A percentile compares a stretch with the other conserved stretches of the same genome.
phyloP scores from a whole-genome alignment of 2,329 filamentous ascomycete genomes.

The Orbilia ellipsospora region DNA sequence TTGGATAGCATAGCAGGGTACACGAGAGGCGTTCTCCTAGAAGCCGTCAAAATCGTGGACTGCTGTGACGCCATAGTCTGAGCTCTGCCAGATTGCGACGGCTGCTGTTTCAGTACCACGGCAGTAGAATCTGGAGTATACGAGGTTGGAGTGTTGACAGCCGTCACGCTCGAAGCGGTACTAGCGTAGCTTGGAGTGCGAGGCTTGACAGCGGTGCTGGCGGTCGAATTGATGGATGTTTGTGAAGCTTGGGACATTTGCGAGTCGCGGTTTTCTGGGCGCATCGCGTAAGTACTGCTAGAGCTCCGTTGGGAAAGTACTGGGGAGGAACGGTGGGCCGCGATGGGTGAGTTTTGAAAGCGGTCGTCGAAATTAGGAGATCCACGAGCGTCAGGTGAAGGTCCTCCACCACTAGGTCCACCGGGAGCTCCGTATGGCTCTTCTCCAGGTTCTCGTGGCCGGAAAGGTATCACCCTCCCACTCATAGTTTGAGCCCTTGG shows the following conservation, averaged over 20 bases:
- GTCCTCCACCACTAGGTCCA: background rate
- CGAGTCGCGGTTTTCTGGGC: slow-evolving; percentile 51
- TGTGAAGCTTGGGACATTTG: slow-evolving; percentile 52
- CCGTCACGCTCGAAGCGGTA: slow-evolving; percentile 60
- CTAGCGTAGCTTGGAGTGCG: slow-evolving; percentile 60
- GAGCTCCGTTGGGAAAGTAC: slow-evolving; percentile 55
- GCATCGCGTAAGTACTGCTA: slow-evolving; percentile 52
- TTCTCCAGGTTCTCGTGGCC: slow-evolving; percentile 69
- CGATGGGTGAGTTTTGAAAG: slow-evolving; percentile 44
- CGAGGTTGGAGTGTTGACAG: slow-evolving; percentile 39
- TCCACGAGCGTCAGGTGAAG: slow-evolving; percentile 63
- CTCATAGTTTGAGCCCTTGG: slow-evolving; percentile 85
- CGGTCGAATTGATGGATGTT: slow-evolving; percentile 59
- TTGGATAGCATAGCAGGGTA: slow-evolving; percentile 94
- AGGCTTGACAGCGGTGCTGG: slow-evolving; percentile 66
- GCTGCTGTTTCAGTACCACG: slow-evolving; percentile 20
- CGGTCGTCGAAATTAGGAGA: slow-evolving; percentile 39
- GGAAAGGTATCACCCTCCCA: slow-evolving; percentile 86
- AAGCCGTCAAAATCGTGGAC: slow-evolving; percentile 53
- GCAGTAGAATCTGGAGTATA: slow-evolving; percentile 53
- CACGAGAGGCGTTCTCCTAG: slow-evolving; percentile 78
- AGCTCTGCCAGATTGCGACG: slow-evolving; percentile 55
- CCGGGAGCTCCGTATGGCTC: slow-evolving; percentile 39
- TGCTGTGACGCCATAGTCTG: slow-evolving; percentile 58
- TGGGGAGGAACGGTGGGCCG: slow-evolving; percentile 43